phyloP scores from a whole-genome alignment of 208 protist species.

The Leishmania guyanensis region DNA sequence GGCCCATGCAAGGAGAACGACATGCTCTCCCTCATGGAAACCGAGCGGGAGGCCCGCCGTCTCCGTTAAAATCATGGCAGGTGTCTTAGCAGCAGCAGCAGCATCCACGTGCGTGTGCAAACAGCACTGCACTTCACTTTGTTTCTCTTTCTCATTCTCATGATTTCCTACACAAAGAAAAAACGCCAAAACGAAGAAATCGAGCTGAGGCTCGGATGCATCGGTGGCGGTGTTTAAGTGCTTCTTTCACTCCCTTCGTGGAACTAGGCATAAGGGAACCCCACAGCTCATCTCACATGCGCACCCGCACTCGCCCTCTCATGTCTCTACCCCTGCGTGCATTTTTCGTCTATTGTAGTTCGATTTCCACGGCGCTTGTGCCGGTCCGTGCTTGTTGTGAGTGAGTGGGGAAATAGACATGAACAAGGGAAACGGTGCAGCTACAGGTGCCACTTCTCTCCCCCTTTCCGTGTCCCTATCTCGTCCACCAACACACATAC shows the following conservation, averaged over 20 bases:
- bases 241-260: not conserved
- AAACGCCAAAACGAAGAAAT: not conserved
- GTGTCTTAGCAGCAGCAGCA: constrained; percentile 6
- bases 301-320: not conserved
- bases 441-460: not conserved
- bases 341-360: not conserved
- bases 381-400: not conserved
- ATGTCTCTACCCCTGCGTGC: not conserved
- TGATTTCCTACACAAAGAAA: not conserved
- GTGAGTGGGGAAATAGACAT: not conserved
- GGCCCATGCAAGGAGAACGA: constrained; percentile 98
- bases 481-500: not conserved
- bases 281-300: not conserved
- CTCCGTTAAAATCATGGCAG: constrained; percentile 92
- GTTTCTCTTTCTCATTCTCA: constrained; percentile 26
- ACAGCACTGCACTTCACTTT: constrained; percentile 11
- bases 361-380: not conserved
- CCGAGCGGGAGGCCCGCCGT: constrained; percentile 99
- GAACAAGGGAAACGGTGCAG: not conserved
- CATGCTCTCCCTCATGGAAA: constrained; percentile 99
- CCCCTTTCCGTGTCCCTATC: not conserved
- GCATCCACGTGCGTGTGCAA: not conserved
- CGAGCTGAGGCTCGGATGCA: not conserved
- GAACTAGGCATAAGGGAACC: not conserved
- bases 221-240: not conserved